phyloP scores from a whole-genome alignment of 768 basidiomycete species.

The Hemileccinum rubropunctum region DNA sequence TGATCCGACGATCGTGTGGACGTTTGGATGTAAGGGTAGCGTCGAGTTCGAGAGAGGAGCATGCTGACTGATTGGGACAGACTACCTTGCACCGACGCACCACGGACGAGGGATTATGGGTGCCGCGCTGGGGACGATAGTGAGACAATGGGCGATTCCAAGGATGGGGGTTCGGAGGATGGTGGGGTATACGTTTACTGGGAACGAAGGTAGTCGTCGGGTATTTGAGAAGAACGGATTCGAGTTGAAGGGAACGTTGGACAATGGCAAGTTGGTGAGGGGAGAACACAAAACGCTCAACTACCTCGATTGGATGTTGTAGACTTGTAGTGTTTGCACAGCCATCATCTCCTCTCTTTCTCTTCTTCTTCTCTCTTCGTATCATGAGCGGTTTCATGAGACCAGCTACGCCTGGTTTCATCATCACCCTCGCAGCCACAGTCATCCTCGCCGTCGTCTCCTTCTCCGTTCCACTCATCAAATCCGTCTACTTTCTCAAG shows the following conservation, averaged over 20 bases:
- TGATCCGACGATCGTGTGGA: conserved; percentile 58
- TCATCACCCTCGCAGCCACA: conserved; percentile 79
- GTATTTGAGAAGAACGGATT: conserved; percentile 73
- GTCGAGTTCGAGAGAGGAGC: neutral
- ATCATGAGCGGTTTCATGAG: conserved; percentile 63
- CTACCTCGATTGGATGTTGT: conserved; percentile 33
- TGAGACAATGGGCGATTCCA: conserved; percentile 61
- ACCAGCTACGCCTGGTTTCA: conserved; percentile 87
- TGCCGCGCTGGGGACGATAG: conserved; percentile 51
- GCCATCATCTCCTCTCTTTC: conserved; percentile 11
- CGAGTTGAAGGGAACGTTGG: conserved; percentile 34
- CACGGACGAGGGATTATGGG: conserved; percentile 75
- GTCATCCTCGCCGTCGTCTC: conserved; percentile 79
- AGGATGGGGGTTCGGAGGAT: conserved; percentile 56
- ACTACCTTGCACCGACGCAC: conserved; percentile 57
- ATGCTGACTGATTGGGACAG: conserved; percentile 32
- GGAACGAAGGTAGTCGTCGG: conserved; percentile 57
- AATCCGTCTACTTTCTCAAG: conserved; percentile 85
- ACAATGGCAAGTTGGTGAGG: conserved; percentile 37
- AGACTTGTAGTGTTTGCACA: conserved; percentile 8
- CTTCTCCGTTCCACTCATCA: conserved; percentile 89
- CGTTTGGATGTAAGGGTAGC: conserved; percentile 50
- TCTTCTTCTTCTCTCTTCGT: neutral
- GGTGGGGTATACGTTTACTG: conserved; percentile 42
- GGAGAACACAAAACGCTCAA: conserved; percentile 38